These are phyloP conservation scores for Eucalyptus regnans DNA, from an alignment of 345 rosid species.

Conservation along the genomic window DNA sequence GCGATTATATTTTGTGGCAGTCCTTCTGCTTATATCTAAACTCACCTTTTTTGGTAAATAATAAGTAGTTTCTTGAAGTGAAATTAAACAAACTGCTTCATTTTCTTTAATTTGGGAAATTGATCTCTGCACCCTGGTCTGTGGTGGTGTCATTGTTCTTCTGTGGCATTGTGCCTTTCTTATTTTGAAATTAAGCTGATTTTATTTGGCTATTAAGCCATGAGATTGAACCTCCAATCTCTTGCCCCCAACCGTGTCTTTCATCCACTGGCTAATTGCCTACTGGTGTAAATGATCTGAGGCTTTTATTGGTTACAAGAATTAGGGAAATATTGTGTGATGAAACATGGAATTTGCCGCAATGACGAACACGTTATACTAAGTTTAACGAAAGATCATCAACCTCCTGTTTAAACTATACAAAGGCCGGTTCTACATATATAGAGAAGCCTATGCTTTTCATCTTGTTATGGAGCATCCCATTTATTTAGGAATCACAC, in stretches of 20 bases:
- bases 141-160: not conserved
- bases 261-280: not conserved
- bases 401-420: not conserved
- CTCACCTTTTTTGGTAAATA: not conserved
- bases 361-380: not conserved
- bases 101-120: not conserved
- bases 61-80: not conserved
- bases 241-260: rapidly evolving
- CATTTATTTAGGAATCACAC: not conserved
- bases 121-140: not conserved
- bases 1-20: not conserved
- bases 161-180: not conserved
- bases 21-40: not conserved
- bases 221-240: not conserved
- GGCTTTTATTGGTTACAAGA: not conserved
- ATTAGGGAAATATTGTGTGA: not conserved
- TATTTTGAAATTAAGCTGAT: not conserved
- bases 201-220: not conserved
- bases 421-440: not conserved
- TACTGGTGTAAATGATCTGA: not conserved
- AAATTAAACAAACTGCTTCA: not conserved
- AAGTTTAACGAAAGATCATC: not conserved
- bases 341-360: not conserved
- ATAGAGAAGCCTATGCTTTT: not conserved
- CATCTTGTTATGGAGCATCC: not conserved